A percentile compares a stretch with the other conserved stretches of the same genome.
Conservation (phyloP, 306 rosid genomes). For the Lathyrus aphaca region DNA sequence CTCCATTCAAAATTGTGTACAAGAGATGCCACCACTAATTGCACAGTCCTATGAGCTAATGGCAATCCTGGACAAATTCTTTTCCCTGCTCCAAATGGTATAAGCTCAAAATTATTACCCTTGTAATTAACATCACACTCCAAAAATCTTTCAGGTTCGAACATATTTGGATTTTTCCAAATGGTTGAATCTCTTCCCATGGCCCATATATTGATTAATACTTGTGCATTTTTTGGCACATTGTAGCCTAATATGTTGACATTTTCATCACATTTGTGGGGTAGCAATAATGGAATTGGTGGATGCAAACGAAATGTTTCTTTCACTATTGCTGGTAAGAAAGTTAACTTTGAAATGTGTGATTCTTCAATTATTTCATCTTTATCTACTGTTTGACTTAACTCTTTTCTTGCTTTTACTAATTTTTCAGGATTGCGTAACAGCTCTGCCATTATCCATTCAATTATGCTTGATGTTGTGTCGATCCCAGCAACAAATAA, state of each 20-base stretch:
- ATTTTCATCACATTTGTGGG: constrained; percentile 24
- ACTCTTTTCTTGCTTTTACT: neutral
- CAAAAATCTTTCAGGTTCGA: constrained; percentile 43
- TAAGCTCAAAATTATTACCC: constrained; percentile 39
- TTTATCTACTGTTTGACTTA: neutral
- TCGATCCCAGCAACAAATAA: neutral
- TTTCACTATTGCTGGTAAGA: no score
- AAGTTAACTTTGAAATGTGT: neutral
- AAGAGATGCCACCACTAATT: constrained; percentile 40
- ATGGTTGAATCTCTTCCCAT: constrained; percentile 46
- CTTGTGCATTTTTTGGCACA: constrained; percentile 41
- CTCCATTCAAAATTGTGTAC: constrained; percentile 37
- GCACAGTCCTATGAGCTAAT: constrained; percentile 30
- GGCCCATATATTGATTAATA: constrained; percentile 47
- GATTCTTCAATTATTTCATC: constrained; percentile 13
- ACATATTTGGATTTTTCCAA: constrained; percentile 37
- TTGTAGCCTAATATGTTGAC: constrained; percentile 14
- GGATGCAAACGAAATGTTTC: no score
- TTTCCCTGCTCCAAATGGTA: constrained; percentile 57
- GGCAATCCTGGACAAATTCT: constrained; percentile 50
- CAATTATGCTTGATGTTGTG: neutral
- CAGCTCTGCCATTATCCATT: constrained; percentile 1
- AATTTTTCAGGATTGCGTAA: neutral
- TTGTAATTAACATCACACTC: constrained; percentile 4
- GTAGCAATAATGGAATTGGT: constrained; percentile 38